Conservation (phyloP, 1,284 basidiomycete genomes). For the Abortiporus biennis region DNA sequence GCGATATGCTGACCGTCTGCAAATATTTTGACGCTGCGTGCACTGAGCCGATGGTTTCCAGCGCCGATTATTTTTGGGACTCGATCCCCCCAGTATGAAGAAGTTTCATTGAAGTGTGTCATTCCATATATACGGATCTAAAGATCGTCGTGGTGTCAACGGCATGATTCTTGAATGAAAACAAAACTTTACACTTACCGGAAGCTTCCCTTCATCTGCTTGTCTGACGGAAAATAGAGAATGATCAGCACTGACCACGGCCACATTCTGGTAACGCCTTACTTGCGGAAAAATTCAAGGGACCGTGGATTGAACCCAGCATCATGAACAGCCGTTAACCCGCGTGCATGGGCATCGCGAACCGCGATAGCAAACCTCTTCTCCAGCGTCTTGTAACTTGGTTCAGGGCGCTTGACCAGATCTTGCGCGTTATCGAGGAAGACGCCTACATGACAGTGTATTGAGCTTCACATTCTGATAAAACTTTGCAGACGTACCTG, state of each 20-base stretch:
- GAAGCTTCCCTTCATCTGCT: constrained; percentile 50
- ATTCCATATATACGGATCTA: constrained; percentile 73
- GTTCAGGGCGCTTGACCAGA: constrained; percentile 53
- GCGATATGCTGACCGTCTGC: constrained; percentile 73
- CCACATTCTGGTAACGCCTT: constrained; percentile 11
- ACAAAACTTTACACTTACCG: constrained; percentile 38
- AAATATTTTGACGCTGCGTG: constrained; percentile 86
- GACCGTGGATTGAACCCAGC: constrained; percentile 69
- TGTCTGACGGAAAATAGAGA: too few species aligned
- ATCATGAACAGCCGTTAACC: constrained; percentile 81
- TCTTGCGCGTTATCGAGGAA: constrained; percentile 71
- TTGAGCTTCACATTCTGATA: constrained; percentile 3
- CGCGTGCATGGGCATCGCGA: constrained; percentile 60
- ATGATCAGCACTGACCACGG: constrained; percentile 7
- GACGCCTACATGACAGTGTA: constrained; percentile 38
- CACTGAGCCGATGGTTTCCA: constrained; percentile 56
- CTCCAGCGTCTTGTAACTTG: constrained; percentile 59
- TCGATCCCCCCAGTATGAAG: constrained; percentile 73
- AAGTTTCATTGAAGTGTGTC: constrained; percentile 63
- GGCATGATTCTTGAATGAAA: neutral
- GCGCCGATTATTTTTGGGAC: constrained; percentile 50
- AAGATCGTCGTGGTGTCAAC: too few species aligned
- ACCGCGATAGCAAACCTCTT: constrained; percentile 61
- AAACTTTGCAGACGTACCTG: constrained; percentile 42
- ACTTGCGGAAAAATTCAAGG: constrained; percentile 72